phyloP scores from a whole-genome alignment of 2,329 filamentous ascomycete species.

The Zalaria obscura region DNA sequence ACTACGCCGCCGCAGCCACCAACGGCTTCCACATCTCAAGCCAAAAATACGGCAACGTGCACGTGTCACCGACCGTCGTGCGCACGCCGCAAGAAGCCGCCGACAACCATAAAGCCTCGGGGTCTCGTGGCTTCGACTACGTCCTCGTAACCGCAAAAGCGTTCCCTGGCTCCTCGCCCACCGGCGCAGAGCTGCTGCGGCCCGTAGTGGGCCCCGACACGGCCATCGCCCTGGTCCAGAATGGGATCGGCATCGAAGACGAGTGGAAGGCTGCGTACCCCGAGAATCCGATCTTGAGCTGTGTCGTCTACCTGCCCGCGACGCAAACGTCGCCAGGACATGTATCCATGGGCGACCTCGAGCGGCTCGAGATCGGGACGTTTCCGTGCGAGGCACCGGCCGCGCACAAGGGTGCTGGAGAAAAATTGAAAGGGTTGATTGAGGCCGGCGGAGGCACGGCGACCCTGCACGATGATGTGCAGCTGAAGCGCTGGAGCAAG shows the following conservation, averaged over 20 bases:
- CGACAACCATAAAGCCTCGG: conserved; percentile 5
- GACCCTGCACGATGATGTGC: conserved; percentile 38
- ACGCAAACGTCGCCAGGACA: conserved; percentile 35
- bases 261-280: conserved; percentile 38
- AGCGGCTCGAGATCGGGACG: conserved; percentile 33
- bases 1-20: conserved; percentile 26
- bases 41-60: conserved; percentile 19
- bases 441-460: conserved; percentile 30
- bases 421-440: conserved; percentile 26
- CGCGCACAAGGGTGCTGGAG: neutral
- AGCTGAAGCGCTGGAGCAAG: conserved; percentile 45
- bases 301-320: conserved; percentile 39
- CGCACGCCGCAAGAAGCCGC: conserved; percentile 21
- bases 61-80: conserved; percentile 21
- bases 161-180: conserved; percentile 14
- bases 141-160: conserved; percentile 34
- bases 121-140: conserved; percentile 26
- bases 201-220: conserved; percentile 28
- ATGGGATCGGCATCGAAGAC: conserved; percentile 46
- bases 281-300: conserved; percentile 37
- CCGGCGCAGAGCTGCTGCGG: conserved; percentile 21
- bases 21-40: conserved; percentile 28
- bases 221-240: conserved; percentile 45
- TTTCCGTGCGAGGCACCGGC: neutral
- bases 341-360: conserved; percentile 31